phyloP scores from a whole-genome alignment of 2,329 filamentous ascomycete genomes.

The Calonectria pteridis region DNA sequence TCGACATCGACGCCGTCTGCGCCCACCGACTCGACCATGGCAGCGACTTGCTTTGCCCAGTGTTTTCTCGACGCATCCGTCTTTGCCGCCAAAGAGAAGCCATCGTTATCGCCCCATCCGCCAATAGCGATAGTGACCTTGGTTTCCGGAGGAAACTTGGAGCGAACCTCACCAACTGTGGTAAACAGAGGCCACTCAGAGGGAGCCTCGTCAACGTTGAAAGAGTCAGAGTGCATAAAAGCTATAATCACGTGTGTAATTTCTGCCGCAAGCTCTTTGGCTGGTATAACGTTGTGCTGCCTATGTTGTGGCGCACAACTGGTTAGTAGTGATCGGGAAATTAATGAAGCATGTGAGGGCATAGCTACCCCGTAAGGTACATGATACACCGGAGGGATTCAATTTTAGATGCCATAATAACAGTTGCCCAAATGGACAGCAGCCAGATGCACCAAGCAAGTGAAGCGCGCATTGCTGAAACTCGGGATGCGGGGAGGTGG shows the following conservation, averaged over 20 bases:
- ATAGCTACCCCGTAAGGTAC: conserved; percentile 16
- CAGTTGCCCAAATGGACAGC: background rate
- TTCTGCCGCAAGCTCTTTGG: conserved; percentile 50
- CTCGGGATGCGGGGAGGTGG: background rate
- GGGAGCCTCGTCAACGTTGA: conserved; percentile 58
- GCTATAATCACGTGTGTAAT: conserved; percentile 71
- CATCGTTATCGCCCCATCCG: conserved; percentile 78
- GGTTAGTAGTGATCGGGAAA: background rate
- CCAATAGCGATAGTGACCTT: conserved; percentile 79
- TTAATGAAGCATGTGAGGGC: background rate
- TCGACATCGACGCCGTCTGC: conserved; percentile 77
- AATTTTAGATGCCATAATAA: background rate
- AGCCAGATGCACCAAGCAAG: background rate
- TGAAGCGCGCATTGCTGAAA: conserved; percentile 1
- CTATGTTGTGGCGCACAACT: conserved; percentile 45
- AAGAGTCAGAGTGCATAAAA: conserved; percentile 66
- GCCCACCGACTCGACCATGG: conserved; percentile 71
- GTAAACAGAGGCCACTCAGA: conserved; percentile 66
- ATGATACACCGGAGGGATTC: conserved; percentile 23
- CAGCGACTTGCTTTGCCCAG: conserved; percentile 74
- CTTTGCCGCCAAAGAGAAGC: conserved; percentile 70
- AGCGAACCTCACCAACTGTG: conserved; percentile 60
- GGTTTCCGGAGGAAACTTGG: conserved; percentile 62
- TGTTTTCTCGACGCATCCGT: conserved; percentile 62
- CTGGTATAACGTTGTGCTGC: conserved; percentile 61